Conservation (phyloP, 495 filamentous ascomycete genomes). For the Aspergillus homomorphus region DNA sequence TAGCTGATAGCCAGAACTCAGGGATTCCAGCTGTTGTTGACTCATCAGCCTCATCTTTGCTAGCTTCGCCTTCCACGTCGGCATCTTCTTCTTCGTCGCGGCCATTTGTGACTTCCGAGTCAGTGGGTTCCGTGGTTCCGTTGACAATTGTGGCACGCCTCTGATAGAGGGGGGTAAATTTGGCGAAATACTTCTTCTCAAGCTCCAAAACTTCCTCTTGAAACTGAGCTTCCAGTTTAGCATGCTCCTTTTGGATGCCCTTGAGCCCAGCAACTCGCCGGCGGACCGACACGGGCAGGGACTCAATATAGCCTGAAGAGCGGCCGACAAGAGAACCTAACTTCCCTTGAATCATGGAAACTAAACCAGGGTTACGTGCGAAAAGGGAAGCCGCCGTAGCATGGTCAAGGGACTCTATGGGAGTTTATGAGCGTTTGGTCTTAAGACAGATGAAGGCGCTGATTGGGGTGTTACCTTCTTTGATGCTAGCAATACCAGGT, state of each 20-base stretch:
- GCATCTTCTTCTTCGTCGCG: conserved; percentile 72
- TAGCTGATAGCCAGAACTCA: conserved; percentile 98
- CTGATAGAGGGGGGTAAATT: conserved; percentile 96
- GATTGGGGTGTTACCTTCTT: conserved; percentile 68
- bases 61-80: conserved; percentile 49
- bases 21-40: conserved; percentile 74
- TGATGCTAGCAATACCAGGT: conserved; percentile 90
- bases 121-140: conserved; percentile 79
- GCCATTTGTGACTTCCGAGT: conserved; percentile 79
- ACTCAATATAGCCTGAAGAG: conserved; percentile 97
- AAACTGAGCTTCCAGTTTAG: conserved; percentile 95
- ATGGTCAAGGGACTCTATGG: conserved; percentile 82
- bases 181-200: conserved; percentile 98
- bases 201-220: conserved; percentile 96
- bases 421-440: conserved; percentile 2
- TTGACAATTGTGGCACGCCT: conserved; percentile 93
- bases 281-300: conserved; percentile 80
- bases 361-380: conserved; percentile 86
- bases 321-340: conserved; percentile 89
- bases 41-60: conserved; percentile 46
- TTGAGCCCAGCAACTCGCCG: conserved; percentile 92
- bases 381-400: conserved; percentile 86
- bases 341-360: conserved; percentile 96
- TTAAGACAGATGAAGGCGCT: background rate
- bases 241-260: conserved; percentile 97